A percentile compares a stretch with the other conserved stretches of the same genome.
Evolutionary conservation across 345 rosid genomes (phyloP).

Genomic region (Populus davidiana): DNA sequence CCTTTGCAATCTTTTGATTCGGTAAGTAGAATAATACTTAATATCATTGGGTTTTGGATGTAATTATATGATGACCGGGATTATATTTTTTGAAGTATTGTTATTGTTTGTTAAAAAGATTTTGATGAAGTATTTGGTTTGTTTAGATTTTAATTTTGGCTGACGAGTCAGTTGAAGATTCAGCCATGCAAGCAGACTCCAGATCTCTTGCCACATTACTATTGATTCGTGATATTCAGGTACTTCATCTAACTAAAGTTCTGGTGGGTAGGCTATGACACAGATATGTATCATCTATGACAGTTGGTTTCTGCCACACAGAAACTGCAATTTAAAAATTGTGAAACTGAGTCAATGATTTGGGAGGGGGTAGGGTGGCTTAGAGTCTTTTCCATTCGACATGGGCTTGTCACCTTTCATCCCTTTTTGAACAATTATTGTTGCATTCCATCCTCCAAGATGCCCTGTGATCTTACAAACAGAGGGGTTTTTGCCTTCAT

Average conservation of each 20-base stretch:
- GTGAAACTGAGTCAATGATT: not conserved
- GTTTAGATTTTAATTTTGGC: conserved; percentile 69
- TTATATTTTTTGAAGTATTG: not conserved
- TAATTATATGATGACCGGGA: not conserved
- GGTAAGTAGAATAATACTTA: conserved; percentile 35
- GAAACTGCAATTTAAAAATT: not conserved
- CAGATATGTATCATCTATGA: not conserved
- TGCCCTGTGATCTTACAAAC: not conserved
- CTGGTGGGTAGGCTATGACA: not conserved
- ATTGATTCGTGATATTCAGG: conserved; percentile 79
- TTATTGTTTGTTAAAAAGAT: not conserved
- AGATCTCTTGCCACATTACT: conserved; percentile 72
- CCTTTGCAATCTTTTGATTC: conserved; percentile 72
- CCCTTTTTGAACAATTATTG: not conserved
- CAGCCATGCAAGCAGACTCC: conserved; percentile 80
- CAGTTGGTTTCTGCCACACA: not conserved
- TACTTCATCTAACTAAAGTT: conserved; percentile 20
- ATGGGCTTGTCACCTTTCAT: not conserved
- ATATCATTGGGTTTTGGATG: not conserved
- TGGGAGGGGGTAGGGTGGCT: not conserved
- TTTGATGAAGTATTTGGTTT: conserved; percentile 5
- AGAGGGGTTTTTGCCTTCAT: not conserved
- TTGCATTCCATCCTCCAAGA: not conserved
- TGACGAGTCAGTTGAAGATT: conserved; percentile 74
- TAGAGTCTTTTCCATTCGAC: not conserved